phyloP scores from a whole-genome alignment of 1,284 basidiomycete genomes.

The Serendipita sp. region DNA sequence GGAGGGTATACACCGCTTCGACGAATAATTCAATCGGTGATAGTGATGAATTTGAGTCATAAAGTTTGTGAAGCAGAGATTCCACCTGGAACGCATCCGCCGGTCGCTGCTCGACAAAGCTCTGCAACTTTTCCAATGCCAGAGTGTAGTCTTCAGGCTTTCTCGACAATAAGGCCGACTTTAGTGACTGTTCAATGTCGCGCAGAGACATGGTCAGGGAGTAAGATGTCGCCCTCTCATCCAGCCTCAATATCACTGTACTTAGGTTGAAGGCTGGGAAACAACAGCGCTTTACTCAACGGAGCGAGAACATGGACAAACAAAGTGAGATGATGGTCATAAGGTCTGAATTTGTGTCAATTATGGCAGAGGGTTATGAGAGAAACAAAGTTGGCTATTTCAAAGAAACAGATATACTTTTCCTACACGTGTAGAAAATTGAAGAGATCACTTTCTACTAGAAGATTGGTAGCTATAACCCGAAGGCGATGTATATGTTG shows the following conservation, averaged over 20 bases:
- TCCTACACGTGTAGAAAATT: too few relatives aligned
- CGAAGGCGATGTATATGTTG: too few relatives aligned
- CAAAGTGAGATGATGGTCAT: neutral
- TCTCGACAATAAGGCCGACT: neutral
- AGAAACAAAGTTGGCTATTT: too few relatives aligned
- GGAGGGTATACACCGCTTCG: slow-evolving; percentile 45
- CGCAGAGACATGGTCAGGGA: neutral
- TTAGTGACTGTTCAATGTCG: neutral
- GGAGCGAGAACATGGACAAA: neutral
- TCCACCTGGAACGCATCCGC: neutral
- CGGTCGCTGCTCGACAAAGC: neutral
- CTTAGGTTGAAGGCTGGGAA: neutral
- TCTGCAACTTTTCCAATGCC: neutral
- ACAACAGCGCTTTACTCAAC: neutral
- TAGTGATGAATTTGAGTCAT: neutral
- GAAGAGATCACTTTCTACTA: too few relatives aligned
- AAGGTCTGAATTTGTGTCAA: neutral
- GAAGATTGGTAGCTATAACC: too few relatives aligned
- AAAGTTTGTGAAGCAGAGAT: neutral
- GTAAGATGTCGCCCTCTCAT: neutral
- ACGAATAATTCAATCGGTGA: slow-evolving; percentile 40
- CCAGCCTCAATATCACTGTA: neutral
- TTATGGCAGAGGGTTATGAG: too few relatives aligned
- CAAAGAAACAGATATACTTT: too few relatives aligned
- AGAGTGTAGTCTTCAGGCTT: neutral